Evolutionary conservation across 192 early-diverging fungal genomes (phyloP), one percentile per base, ranked within the genome.

Genomic region (Entrophospora sp.): DNA sequence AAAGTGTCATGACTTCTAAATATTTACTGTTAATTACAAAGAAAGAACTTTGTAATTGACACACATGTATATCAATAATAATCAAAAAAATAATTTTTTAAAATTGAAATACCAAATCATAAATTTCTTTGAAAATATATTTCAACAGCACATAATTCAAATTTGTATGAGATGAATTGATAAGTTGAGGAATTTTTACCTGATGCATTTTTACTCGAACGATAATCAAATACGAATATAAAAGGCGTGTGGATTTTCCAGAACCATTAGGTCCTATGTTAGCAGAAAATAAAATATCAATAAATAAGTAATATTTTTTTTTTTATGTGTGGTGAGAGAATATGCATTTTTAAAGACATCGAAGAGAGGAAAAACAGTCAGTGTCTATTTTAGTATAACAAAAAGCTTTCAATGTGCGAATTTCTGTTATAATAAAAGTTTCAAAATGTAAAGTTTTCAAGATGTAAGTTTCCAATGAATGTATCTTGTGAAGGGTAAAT

Each of bases 401-500:
- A n/a, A n/a, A n/a, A n/a, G n/a, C n/a, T n/a, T n/a, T n/a, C n/a
- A n/a, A n/a, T n/a, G n/a, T 28, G 27, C 32, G 34, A 24, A 38
- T 14, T 8, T 24, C 7, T 59, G 7, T 22, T n/a, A 35, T 38
- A 30, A 18, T 7, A 13, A 27, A 24, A 38, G n/a, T 16, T 24
- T 60, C 12, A 25, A 1, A 9, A 18, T 6, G 0, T 8, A 5
- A 44, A 48, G 24, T 14, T 52, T n/a, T n/a, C n/a, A n/a, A n/a
- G n/a, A n/a, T n/a, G n/a, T n/a, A n/a, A n/a, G n/a, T n/a, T n/a
- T n/a, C n/a, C n/a, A n/a, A n/a, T n/a, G n/a, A n/a, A 55, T 70
- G 87, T 91, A 75, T 97, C 94, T 73, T 99, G 95, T 72, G 97
- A 97, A 13, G 97, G 95, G 0, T 95, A 95, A 46, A 99, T 92